Conservation (phyloP, 176 grass and related monocot genomes). For the Pontederia paniculata region DNA sequence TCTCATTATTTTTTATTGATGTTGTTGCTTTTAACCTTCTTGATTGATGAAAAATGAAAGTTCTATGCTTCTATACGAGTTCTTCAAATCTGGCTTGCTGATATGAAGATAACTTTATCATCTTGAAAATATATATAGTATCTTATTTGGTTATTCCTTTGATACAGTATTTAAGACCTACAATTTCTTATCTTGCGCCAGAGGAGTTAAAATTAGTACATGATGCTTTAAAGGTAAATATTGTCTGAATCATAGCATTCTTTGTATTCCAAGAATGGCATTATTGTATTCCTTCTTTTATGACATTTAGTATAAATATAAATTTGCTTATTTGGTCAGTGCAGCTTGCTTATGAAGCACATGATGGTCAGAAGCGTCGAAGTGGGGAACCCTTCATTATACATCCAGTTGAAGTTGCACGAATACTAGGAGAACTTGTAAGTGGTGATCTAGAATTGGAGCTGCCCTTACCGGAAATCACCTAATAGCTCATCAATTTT, state of each 20-base stretch:
- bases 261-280: slow-evolving; percentile 10
- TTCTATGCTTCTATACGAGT: too few species aligned
- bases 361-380: slow-evolving; percentile 85
- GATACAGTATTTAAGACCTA: slow-evolving; percentile 66
- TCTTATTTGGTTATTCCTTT: not conserved
- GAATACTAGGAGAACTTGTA: slow-evolving; percentile 90
- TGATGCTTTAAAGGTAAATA: slow-evolving; percentile 79
- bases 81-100: too few species aligned
- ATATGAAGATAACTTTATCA: too few species aligned
- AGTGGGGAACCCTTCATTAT: slow-evolving; percentile 98
- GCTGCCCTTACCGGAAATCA: slow-evolving; percentile 16
- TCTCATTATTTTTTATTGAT: too few species aligned
- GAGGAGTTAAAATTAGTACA: slow-evolving; percentile 73
- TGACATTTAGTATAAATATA: slow-evolving; percentile 1
- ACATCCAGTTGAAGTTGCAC: slow-evolving; percentile 97
- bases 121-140: too few species aligned
- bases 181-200: slow-evolving; percentile 73
- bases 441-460: slow-evolving; percentile 27
- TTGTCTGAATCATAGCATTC: slow-evolving; percentile 9
- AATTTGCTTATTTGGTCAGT: slow-evolving; percentile 25
- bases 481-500: not conserved
- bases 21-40: too few species aligned
- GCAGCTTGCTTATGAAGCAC: slow-evolving; percentile 93
- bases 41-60: too few species aligned
- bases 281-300: slow-evolving; percentile 1